A percentile compares a stretch with the other conserved stretches of the same genome.
Conservation (phyloP, 2,329 filamentous ascomycete species). For the Hortaea sp. region DNA sequence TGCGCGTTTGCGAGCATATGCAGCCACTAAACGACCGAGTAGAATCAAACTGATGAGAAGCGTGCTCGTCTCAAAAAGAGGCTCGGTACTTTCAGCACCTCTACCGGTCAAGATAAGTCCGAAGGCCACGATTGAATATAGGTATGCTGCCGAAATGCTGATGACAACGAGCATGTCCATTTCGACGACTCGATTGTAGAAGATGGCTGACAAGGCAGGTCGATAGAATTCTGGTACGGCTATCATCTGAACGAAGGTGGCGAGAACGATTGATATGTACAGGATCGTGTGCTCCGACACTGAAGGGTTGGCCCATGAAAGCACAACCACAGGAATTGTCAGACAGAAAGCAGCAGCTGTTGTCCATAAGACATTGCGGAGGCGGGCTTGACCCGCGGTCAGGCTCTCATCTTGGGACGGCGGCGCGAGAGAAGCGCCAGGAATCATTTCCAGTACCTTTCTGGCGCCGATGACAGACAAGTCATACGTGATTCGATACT, state of each 20-base stretch:
- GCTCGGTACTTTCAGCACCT: conserved; percentile 28
- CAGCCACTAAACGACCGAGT: conserved; percentile 41
- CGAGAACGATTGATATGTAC: conserved; percentile 43
- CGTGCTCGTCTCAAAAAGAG: conserved; percentile 48
- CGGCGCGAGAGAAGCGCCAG: conserved; percentile 43
- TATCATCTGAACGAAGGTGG: conserved; percentile 54
- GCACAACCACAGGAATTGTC: conserved; percentile 43
- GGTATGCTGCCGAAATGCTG: conserved; percentile 57
- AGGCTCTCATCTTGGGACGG: no score
- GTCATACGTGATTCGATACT: conserved; percentile 43
- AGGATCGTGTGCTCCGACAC: conserved; percentile 29
- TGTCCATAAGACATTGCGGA: conserved; percentile 36
- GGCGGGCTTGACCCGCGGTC: no score
- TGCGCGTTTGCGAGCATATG: conserved; percentile 39
- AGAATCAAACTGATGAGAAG: conserved; percentile 45
- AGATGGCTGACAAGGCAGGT: conserved; percentile 49
- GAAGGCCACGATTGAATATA: conserved; percentile 46
- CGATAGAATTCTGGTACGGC: conserved; percentile 58
- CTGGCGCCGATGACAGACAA: conserved; percentile 40
- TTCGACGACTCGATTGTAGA: conserved; percentile 51
- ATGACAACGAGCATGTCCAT: conserved; percentile 61
- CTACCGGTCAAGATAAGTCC: conserved; percentile 26
- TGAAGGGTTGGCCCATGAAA: conserved; percentile 61
- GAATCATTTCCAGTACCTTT: conserved; percentile 35
- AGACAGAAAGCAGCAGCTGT: conserved; percentile 27